These are phyloP conservation scores for Graphium sp. DNA, from an alignment of 2,329 filamentous ascomycete genomes.

Conservation along the genomic window DNA sequence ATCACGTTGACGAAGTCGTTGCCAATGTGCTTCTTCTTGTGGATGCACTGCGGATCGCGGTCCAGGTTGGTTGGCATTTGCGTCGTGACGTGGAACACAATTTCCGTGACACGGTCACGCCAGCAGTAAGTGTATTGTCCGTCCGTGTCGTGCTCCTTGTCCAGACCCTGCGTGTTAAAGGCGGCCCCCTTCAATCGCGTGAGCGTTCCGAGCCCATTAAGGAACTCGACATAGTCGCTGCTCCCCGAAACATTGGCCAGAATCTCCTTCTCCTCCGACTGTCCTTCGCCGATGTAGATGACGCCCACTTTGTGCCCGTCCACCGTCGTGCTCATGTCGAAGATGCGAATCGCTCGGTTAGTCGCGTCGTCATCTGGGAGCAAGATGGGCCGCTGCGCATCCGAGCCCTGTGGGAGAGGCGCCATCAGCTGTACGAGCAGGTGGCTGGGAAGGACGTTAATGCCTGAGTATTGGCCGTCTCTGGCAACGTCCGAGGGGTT, in stretches of 20 bases:
- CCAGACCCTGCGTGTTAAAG: constrained; percentile 87
- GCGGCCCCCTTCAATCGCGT: constrained; percentile 66
- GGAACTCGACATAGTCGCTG: constrained; percentile 71
- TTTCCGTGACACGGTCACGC: constrained; percentile 87
- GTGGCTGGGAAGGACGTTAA: constrained; percentile 55
- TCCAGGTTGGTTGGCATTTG: constrained; percentile 89
- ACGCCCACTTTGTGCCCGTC: constrained; percentile 94
- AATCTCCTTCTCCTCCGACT: constrained; percentile 69
- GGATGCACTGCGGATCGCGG: constrained; percentile 55
- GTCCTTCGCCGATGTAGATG: constrained; percentile 79
- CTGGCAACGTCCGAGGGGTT: constrained; percentile 17
- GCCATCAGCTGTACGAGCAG: constrained; percentile 54
- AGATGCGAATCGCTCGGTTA: constrained; percentile 57
- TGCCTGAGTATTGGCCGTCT: constrained; percentile 23
- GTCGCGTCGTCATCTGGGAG: constrained; percentile 56
- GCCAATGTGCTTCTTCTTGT: constrained; percentile 89
- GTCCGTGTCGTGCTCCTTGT: constrained; percentile 60
- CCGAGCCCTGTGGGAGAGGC: constrained; percentile 38
- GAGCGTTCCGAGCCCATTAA: constrained; percentile 66
- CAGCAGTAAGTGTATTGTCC: constrained; percentile 84
- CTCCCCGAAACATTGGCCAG: constrained; percentile 76
- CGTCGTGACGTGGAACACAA: constrained; percentile 89
- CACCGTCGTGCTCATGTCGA: constrained; percentile 78
- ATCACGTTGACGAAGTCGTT: constrained; percentile 98
- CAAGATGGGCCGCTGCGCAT: constrained; percentile 52